These are phyloP conservation scores for Cochlearia excelsa DNA, from an alignment of 345 rosid genomes.

Conservation along the genomic window DNA sequence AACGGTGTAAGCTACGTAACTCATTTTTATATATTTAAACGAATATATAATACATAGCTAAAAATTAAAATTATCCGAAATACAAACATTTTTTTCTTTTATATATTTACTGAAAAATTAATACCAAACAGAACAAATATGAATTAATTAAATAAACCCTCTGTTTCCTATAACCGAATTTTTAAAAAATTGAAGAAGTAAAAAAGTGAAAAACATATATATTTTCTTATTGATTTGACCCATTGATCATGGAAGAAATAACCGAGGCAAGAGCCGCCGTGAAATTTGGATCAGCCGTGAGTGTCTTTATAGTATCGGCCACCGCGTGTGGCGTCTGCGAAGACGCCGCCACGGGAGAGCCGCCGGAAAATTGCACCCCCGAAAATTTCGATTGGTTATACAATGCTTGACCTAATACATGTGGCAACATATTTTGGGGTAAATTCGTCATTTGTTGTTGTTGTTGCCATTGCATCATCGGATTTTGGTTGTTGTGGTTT, in stretches of 20 bases:
- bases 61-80: too few species aligned
- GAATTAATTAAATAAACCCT: too few species aligned
- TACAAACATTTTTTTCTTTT: too few species aligned
- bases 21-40: too few species aligned
- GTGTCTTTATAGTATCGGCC: conserved; percentile 66
- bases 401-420: conserved; percentile 61
- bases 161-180: too few species aligned
- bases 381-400: conserved; percentile 88
- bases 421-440: conserved; percentile 40
- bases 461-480: conserved; percentile 25
- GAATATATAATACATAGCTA: too few species aligned
- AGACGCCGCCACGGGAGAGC: conserved; percentile 12
- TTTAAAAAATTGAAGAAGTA: too few species aligned
- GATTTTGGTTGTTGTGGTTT: conserved; percentile 28
- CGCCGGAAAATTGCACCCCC: conserved; percentile 68
- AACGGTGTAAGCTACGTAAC: too few species aligned
- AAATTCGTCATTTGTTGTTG: conserved; percentile 29
- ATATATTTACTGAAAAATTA: too few species aligned
- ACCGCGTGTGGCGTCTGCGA: conserved; percentile 34
- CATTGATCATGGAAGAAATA: conserved; percentile 70
- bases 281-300: conserved; percentile 89
- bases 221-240: conserved; percentile 29
- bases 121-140: too few species aligned
- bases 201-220: too few species aligned
- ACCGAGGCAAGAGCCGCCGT: conserved; percentile 92